phyloP scores from a whole-genome alignment of 2,329 filamentous ascomycete genomes.

The Fusarium chuoi region DNA sequence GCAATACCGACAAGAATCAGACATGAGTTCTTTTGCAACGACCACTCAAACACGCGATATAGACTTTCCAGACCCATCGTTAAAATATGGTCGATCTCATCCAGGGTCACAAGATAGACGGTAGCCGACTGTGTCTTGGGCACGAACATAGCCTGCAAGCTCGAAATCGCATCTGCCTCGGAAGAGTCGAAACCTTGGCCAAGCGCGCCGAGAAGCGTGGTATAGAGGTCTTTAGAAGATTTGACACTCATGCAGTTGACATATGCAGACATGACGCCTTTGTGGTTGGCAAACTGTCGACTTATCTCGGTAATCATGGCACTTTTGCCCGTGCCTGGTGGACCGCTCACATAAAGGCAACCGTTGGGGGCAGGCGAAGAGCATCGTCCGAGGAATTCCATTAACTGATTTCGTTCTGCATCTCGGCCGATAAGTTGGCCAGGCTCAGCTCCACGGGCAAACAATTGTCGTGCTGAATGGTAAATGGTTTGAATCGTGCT shows the following conservation, averaged over 20 bases:
- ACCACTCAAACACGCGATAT: slow-evolving; percentile 97
- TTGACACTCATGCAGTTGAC: slow-evolving; percentile 99
- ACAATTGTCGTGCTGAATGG: slow-evolving; percentile 86
- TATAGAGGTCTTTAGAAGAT: slow-evolving; percentile 85
- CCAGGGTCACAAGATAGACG: slow-evolving; percentile 85
- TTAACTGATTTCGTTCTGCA: slow-evolving; percentile 71
- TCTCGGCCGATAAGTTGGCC: slow-evolving; percentile 83
- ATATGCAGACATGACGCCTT: slow-evolving; percentile 75
- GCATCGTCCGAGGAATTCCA: slow-evolving; percentile 73
- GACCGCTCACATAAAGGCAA: slow-evolving; percentile 94
- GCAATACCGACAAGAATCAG: slow-evolving; percentile 92
- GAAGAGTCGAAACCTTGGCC: slow-evolving; percentile 67
- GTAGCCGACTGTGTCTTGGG: slow-evolving; percentile 65
- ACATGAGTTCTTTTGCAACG: slow-evolving; percentile 80
- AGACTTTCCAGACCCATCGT: slow-evolving; percentile 89
- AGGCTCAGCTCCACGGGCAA: slow-evolving; percentile 81
- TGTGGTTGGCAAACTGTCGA: slow-evolving; percentile 62
- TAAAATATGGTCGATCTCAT: slow-evolving; percentile 95
- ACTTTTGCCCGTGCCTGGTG: slow-evolving; percentile 96
- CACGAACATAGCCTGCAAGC: slow-evolving; percentile 77
- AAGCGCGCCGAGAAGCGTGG: slow-evolving; percentile 78
- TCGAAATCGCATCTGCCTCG: slow-evolving; percentile 74
- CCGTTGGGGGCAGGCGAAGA: slow-evolving; percentile 71
- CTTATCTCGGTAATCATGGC: slow-evolving; percentile 88
- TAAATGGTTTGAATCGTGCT: slow-evolving; percentile 80